These are phyloP conservation scores for Sphagnum tenellum DNA, from an alignment of 225 moss, liverwort and hornwort species.

Conservation along the genomic window DNA sequence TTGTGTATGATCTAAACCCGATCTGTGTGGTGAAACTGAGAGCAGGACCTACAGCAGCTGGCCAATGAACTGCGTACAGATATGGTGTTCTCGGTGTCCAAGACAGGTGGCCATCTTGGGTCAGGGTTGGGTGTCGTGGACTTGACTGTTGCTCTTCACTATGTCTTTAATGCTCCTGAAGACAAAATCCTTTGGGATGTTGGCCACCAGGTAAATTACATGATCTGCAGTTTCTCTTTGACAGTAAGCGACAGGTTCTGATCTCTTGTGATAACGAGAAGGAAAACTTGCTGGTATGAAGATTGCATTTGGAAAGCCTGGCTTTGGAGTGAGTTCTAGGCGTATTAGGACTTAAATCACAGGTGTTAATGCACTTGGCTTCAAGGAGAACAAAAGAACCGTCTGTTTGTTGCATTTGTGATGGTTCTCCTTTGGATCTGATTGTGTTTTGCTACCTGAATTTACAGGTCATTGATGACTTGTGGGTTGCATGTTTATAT, in stretches of 20 bases:
- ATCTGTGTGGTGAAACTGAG: neutral
- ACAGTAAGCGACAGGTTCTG: neutral
- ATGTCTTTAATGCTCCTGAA: constrained; percentile 13
- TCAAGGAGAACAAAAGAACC: neutral
- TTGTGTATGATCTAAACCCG: neutral
- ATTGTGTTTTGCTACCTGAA: neutral
- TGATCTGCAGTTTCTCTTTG: neutral
- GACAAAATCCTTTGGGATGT: constrained; percentile 15
- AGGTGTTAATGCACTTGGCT: neutral
- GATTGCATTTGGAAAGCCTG: neutral
- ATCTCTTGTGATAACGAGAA: neutral
- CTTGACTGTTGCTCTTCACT: constrained; percentile 10
- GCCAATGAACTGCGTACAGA: constrained; percentile 14
- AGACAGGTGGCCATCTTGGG: constrained; percentile 10
- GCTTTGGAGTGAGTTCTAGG: neutral
- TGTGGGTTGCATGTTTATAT: too few relatives aligned
- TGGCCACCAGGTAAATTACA: constrained; percentile 10
- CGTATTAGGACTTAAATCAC: neutral
- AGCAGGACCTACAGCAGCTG: constrained; percentile 10
- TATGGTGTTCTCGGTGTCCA: constrained; percentile 4
- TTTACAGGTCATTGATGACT: too few relatives aligned
- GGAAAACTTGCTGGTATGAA: neutral
- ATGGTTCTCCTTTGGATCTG: neutral
- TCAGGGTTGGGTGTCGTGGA: constrained; percentile 14
- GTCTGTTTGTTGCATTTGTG: neutral